phyloP scores from a whole-genome alignment of 495 filamentous ascomycete genomes.

The Tuber umbilicatum region DNA sequence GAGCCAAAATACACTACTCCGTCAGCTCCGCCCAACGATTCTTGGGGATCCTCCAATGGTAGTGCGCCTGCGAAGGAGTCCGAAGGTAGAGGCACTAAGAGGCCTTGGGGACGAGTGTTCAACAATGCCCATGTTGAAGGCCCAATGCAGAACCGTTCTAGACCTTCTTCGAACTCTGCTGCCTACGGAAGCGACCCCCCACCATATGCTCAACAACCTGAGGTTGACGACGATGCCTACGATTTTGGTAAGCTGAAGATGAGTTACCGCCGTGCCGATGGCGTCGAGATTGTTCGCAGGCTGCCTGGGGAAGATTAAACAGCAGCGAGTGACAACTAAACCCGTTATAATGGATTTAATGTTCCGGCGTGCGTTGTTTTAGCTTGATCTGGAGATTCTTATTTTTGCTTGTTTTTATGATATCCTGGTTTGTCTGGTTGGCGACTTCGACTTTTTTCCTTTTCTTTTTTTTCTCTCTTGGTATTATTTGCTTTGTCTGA shows the following conservation, averaged over 20 bases:
- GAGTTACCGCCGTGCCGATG: slow-evolving; percentile 41
- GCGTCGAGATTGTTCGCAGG: slow-evolving; percentile 41
- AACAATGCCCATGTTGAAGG: slow-evolving; percentile 38
- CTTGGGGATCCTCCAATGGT: slow-evolving; percentile 25
- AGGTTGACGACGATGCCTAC: slow-evolving; percentile 38
- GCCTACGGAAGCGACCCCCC: slow-evolving; percentile 36
- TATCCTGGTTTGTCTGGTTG: slow-evolving; percentile 6
- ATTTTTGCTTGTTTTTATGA: slow-evolving; percentile 15
- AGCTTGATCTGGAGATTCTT: slow-evolving; percentile 12
- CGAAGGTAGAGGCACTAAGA: slow-evolving; percentile 36
- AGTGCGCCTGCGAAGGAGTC: slow-evolving; percentile 14
- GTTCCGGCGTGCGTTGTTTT: slow-evolving; percentile 21
- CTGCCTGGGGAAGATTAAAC: slow-evolving; percentile 33
- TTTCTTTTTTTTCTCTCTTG: slow-evolving; percentile 16
- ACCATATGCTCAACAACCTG: slow-evolving; percentile 20
- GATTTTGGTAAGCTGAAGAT: slow-evolving; percentile 40
- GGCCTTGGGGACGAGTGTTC: slow-evolving; percentile 40
- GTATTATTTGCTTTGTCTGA: slow-evolving; percentile 26
- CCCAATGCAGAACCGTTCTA: slow-evolving; percentile 33
- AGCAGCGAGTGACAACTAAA: neutral
- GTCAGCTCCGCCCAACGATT: slow-evolving; percentile 19
- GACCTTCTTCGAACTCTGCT: slow-evolving; percentile 36
- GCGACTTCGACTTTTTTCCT: slow-evolving; percentile 4
- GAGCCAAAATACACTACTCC: slow-evolving; percentile 33
- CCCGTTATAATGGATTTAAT: slow-evolving; percentile 11